Conservation (phyloP, 139 green algal genomes). For the Micractinium sp. region DNA sequence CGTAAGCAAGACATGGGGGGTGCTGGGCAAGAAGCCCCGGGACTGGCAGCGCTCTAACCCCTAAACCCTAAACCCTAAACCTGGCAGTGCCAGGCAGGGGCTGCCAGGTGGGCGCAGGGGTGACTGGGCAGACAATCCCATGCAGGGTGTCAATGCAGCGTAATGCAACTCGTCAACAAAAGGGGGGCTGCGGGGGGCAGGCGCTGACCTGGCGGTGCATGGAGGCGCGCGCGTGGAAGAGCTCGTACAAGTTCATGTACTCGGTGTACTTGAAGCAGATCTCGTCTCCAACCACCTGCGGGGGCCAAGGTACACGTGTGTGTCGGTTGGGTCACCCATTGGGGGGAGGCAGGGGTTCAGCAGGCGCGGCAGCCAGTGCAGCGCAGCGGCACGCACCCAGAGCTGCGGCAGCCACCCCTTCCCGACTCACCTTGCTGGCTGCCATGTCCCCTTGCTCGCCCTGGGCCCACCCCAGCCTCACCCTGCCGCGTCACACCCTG, state of each 20-base stretch:
- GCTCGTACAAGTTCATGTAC: conserved; percentile 77
- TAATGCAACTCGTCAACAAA: not conserved
- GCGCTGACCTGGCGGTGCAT: conserved; percentile 68
- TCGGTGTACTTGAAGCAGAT: conserved; percentile 83
- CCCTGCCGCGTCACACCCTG: too few species aligned
- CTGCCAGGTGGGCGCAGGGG: not conserved
- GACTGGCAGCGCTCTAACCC: too few species aligned
- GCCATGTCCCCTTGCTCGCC: too few species aligned
- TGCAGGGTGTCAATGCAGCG: too few species aligned
- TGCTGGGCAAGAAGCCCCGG: too few species aligned
- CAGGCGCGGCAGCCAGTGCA: not conserved
- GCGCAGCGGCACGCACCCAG: too few species aligned
- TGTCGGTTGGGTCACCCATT: not conserved
- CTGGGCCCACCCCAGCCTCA: too few species aligned
- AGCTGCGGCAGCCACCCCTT: not conserved
- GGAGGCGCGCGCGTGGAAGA: conserved; percentile 72
- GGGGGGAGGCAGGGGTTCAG: not conserved
- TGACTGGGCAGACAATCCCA: too few species aligned
- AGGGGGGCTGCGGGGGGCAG: not conserved
- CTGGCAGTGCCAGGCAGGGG: not conserved
- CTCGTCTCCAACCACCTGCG: conserved; percentile 78
- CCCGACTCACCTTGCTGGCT: too few species aligned
- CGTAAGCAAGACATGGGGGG: not conserved
- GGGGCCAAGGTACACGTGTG: not conserved
- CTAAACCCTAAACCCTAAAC: too few species aligned